Conservation (phyloP, 1,139 yeast species). For the Pichia sp. region DNA sequence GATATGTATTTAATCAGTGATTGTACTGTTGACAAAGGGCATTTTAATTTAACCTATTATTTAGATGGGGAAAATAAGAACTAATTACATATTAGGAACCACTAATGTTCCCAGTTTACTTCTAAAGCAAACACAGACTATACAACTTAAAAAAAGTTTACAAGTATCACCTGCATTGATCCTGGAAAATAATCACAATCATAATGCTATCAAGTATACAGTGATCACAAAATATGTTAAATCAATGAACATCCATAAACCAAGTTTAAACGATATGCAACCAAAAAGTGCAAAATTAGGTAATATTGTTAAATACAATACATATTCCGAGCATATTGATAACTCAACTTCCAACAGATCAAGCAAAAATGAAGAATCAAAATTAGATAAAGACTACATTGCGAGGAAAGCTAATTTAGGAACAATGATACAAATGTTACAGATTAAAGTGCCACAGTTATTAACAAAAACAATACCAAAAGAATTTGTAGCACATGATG, state of each 20-base stretch:
- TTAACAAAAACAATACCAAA: constrained; percentile 46
- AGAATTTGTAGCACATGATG: constrained; percentile 41
- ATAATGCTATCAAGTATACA: not conserved
- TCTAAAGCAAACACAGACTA: not conserved
- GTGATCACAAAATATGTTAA: not conserved
- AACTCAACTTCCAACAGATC: not conserved
- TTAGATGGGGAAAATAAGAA: not conserved
- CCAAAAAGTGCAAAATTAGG: not conserved
- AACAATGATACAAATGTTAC: constrained; percentile 45
- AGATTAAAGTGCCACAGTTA: constrained; percentile 49
- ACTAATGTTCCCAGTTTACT: not conserved
- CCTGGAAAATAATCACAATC: not conserved
- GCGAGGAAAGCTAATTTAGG: constrained; percentile 56
- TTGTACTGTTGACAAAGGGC: not conserved
- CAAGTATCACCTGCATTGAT: not conserved
- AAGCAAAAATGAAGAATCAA: not conserved
- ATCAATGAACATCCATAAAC: not conserved
- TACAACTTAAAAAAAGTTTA: not conserved
- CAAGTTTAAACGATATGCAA: not conserved
- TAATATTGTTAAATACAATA: not conserved
- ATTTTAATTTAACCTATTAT: not conserved
- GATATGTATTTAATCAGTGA: not conserved
- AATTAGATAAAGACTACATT: constrained; percentile 5
- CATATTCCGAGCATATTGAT: not conserved
- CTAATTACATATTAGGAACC: not conserved